Percentiles rank a stretch among this genome's conserved stretches.
These are phyloP conservation scores for Spatholobus suberectus DNA, from an alignment of 306 rosid genomes.

Conservation along the genomic window DNA sequence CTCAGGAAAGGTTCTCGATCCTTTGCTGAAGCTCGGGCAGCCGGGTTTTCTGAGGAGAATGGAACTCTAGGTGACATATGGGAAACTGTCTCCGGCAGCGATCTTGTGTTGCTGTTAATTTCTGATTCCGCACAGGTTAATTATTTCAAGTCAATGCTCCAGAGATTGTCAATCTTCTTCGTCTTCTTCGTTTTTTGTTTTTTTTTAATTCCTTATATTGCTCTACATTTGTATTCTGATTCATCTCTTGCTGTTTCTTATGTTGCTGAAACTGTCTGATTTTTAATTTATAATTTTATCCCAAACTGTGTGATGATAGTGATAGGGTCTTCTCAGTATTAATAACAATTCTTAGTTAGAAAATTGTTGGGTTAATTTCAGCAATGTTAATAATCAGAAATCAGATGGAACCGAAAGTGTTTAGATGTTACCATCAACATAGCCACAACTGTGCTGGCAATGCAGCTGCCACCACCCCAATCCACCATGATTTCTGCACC, in stretches of 20 bases:
- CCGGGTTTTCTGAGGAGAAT: conserved; percentile 89
- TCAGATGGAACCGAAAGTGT: background rate
- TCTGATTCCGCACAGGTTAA: conserved; percentile 97
- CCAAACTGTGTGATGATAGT: background rate
- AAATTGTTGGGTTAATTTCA: background rate
- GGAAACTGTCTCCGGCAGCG: conserved; percentile 85
- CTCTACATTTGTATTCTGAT: background rate
- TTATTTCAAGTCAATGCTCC: conserved; percentile 10
- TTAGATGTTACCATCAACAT: background rate
- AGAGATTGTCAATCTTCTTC: background rate
- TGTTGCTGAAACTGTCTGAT: background rate
- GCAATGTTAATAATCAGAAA: background rate
- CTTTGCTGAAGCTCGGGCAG: conserved; percentile 85
- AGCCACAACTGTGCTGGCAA: background rate
- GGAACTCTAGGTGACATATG: conserved; percentile 96
- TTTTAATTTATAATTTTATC: background rate
- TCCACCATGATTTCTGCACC: background rate
- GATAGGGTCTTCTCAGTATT: background rate
- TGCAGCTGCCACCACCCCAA: background rate
- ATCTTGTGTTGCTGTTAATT: conserved; percentile 89
- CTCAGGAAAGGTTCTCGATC: conserved; percentile 96
- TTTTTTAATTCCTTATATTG: background rate
- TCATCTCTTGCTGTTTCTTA: background rate
- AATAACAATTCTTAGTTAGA: background rate
- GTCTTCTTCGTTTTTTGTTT: too few species aligned